Evolutionary conservation across 2,329 filamentous ascomycete genomes (phyloP).

Genomic region (Epichloe elymi): DNA sequence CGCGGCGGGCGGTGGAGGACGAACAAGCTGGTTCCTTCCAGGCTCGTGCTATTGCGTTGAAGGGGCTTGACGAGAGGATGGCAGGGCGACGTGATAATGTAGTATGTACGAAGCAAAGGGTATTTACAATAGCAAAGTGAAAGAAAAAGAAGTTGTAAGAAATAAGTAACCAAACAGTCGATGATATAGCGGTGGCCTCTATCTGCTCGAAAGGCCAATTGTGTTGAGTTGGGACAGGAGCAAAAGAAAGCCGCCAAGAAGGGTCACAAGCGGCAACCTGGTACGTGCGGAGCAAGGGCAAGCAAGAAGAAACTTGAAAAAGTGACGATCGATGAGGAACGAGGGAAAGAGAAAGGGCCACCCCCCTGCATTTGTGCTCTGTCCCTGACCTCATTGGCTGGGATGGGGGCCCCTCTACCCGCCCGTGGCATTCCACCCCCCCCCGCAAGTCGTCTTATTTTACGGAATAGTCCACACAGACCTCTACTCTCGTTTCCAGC

Average conservation of each 20-base stretch:
- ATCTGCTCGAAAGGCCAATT: neutral
- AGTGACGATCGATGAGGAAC: neutral
- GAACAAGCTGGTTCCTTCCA: neutral
- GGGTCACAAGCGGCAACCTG: neutral
- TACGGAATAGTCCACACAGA: too few species aligned
- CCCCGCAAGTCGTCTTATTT: too few species aligned
- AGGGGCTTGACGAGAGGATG: neutral
- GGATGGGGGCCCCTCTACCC: neutral
- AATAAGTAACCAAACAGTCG: neutral
- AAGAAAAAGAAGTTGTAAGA: neutral
- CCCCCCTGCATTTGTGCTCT: neutral
- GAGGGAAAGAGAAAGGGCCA: neutral
- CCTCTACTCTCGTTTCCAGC: neutral
- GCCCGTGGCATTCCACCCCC: too few species aligned
- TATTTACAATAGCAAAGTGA: neutral
- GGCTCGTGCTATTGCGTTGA: neutral
- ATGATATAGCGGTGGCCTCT: neutral
- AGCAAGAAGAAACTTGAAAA: neutral
- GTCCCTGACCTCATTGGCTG: neutral
- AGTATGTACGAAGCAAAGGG: neutral
- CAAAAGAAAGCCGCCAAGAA: neutral
- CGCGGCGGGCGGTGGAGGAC: neutral
- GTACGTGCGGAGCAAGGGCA: neutral
- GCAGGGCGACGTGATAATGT: neutral
- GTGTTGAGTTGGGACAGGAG: neutral